Evolutionary conservation across 2,329 filamentous ascomycete genomes (phyloP).

Genomic region (Clarireedia homoeocarpa): DNA sequence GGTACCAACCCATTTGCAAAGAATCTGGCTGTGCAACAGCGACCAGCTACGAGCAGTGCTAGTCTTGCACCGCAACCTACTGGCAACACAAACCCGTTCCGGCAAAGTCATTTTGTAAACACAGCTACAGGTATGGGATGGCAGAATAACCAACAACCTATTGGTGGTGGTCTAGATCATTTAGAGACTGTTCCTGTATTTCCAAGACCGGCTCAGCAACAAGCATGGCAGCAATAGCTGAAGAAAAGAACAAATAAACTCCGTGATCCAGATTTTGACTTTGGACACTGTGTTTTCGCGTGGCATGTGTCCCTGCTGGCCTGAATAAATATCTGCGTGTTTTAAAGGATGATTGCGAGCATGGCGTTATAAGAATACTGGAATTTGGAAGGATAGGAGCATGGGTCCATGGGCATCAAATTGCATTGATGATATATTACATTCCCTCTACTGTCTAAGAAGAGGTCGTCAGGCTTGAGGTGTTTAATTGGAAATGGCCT

Average conservation of each 20-base stretch:
- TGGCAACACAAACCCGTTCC: constrained; percentile 89
- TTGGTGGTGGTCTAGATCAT: constrained; percentile 74
- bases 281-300: constrained; percentile 1
- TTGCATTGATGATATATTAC: constrained; percentile 21
- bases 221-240: constrained; percentile 45
- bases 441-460: constrained; percentile 9
- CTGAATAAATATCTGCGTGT: constrained; percentile 4
- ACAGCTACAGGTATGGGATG: constrained; percentile 82
- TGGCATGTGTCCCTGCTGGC: not conserved
- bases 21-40: constrained; percentile 28
- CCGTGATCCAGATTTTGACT: not conserved
- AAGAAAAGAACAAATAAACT: not conserved
- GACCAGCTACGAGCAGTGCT: constrained; percentile 29
- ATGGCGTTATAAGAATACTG: constrained; percentile 25
- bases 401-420: constrained; percentile 15
- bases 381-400: constrained; percentile 5
- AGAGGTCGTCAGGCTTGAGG: constrained; percentile 12
- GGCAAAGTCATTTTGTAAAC: constrained; percentile 84
- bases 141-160: constrained; percentile 71
- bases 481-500: constrained; percentile 8
- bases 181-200: constrained; percentile 78
- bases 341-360: constrained; percentile 19
- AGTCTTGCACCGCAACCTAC: constrained; percentile 65
- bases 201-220: constrained; percentile 64
- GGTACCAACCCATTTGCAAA: constrained; percentile 67